phyloP scores from a whole-genome alignment of 2,329 filamentous ascomycete species.

The Dactylonectria macrodidyma region DNA sequence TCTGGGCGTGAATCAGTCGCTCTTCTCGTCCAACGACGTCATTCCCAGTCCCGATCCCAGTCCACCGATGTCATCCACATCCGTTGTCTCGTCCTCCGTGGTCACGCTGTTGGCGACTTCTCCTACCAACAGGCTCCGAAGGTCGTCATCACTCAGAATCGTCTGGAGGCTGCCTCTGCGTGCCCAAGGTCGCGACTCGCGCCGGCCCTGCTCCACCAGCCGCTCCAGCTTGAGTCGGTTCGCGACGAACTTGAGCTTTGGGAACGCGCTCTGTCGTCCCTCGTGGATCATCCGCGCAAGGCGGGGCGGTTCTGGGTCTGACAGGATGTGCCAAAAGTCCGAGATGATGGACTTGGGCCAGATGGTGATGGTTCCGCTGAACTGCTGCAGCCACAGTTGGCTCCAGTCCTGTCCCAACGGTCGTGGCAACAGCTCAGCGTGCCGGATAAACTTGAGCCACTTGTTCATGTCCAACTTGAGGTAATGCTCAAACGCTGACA shows the following conservation, averaged over 20 bases:
- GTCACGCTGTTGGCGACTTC: conserved; percentile 52
- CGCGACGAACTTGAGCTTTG: conserved; percentile 90
- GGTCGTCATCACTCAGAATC: conserved; percentile 73
- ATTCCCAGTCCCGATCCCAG: conserved; percentile 43
- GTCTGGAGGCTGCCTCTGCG: conserved; percentile 70
- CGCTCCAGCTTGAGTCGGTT: conserved; percentile 91
- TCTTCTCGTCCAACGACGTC: conserved; percentile 45
- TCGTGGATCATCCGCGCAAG: conserved; percentile 91
- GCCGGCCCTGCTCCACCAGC: conserved; percentile 71
- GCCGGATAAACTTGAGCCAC: conserved; percentile 95
- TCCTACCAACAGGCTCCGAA: conserved; percentile 63
- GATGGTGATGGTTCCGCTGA: conserved; percentile 94
- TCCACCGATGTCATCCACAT: conserved; percentile 50
- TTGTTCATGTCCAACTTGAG: conserved; percentile 97
- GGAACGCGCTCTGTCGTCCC: conserved; percentile 90
- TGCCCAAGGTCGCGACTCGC: conserved; percentile 65
- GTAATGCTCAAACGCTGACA: conserved; percentile 92
- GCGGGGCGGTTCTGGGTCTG: conserved; percentile 82
- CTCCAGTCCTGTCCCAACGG: conserved; percentile 97
- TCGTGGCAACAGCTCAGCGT: conserved; percentile 91
- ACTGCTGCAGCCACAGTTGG: conserved; percentile 95
- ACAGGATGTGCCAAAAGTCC: conserved; percentile 89
- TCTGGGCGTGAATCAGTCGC: conserved; percentile 13
- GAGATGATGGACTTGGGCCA: conserved; percentile 87
- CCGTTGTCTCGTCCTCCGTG: conserved; percentile 55